Conservation (phyloP, 345 rosid genomes). For the Syzygium aromaticum region DNA sequence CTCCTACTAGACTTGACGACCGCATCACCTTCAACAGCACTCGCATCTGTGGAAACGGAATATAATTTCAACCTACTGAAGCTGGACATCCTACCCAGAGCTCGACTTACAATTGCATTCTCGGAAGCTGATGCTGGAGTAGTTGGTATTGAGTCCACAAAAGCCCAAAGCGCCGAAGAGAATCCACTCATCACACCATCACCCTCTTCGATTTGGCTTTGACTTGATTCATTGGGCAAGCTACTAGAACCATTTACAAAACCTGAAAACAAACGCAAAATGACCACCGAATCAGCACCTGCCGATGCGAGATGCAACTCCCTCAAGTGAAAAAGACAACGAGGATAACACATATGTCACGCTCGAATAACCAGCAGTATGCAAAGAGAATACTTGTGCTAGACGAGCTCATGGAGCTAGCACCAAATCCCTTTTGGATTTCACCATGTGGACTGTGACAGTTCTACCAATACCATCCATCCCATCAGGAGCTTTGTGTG, state of each 20-base stretch:
- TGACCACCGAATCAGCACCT: background rate
- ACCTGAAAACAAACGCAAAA: slow-evolving; percentile 31
- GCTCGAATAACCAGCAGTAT: background rate
- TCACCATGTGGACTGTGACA: slow-evolving; percentile 26
- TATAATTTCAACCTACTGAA: slow-evolving; percentile 33
- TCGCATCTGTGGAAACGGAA: slow-evolving; percentile 9
- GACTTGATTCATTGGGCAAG: slow-evolving; percentile 8
- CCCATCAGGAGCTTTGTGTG: slow-evolving; percentile 34
- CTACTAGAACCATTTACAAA: slow-evolving; percentile 1
- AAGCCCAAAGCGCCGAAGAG: slow-evolving; percentile 61
- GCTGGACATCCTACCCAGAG: slow-evolving; percentile 65
- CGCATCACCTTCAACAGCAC: slow-evolving; percentile 8
- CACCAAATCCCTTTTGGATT: slow-evolving; percentile 25
- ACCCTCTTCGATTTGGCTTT: slow-evolving; percentile 21
- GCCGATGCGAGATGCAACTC: background rate
- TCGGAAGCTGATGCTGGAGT: slow-evolving; percentile 84
- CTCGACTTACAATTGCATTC: slow-evolving; percentile 50
- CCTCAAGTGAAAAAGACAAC: background rate
- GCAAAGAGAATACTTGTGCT: slow-evolving; percentile 27
- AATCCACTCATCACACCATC: slow-evolving; percentile 33
- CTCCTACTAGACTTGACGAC: slow-evolving; percentile 21
- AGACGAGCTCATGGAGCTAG: slow-evolving; percentile 40
- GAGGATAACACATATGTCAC: background rate
- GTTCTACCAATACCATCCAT: slow-evolving; percentile 34
- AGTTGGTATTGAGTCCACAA: slow-evolving; percentile 81